Evolutionary conservation across 371 early-diverging fungal genomes (phyloP).

Genomic region (Paramicrosporidium saccamoebae): DNA sequence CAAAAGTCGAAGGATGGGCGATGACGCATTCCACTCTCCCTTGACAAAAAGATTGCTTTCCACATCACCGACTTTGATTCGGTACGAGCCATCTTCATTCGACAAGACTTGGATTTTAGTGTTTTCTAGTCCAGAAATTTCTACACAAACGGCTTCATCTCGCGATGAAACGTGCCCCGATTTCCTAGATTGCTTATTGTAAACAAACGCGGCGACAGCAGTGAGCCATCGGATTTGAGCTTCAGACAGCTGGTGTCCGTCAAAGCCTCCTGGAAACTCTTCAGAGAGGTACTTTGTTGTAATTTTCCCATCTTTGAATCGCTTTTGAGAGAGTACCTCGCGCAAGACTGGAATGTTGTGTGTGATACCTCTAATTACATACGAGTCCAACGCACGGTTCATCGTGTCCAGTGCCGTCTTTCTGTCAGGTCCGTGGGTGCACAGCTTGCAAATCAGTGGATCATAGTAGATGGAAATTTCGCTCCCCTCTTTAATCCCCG

Average conservation of each 20-base stretch:
- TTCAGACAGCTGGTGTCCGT: constrained; percentile 18
- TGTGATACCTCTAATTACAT: constrained; percentile 67
- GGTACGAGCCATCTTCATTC: too few relatives aligned
- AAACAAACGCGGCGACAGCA: constrained; percentile 20
- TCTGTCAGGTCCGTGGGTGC: constrained; percentile 42
- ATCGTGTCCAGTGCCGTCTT: constrained; percentile 31
- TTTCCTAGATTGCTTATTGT: constrained; percentile 27
- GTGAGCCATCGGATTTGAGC: constrained; percentile 15
- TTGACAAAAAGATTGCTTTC: constrained; percentile 7
- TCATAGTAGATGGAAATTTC: constrained; percentile 55
- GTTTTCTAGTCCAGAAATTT: too few relatives aligned
- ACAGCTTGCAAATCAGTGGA: constrained; percentile 57
- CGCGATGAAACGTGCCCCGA: too few relatives aligned
- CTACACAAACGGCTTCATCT: too few relatives aligned
- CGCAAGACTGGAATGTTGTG: constrained; percentile 77
- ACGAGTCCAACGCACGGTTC: constrained; percentile 46
- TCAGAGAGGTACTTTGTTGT: constrained; percentile 64
- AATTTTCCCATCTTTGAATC: constrained; percentile 37
- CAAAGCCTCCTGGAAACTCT: constrained; percentile 67
- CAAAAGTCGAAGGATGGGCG: constrained; percentile 28
- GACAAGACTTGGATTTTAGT: not conserved
- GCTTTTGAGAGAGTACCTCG: constrained; percentile 38
- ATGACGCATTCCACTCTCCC: constrained; percentile 3
- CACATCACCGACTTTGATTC: constrained; percentile 13
- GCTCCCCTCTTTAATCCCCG: constrained; percentile 38